These are phyloP conservation scores for Aethionema arabicum DNA, from an alignment of 345 rosid species.

Conservation along the genomic window DNA sequence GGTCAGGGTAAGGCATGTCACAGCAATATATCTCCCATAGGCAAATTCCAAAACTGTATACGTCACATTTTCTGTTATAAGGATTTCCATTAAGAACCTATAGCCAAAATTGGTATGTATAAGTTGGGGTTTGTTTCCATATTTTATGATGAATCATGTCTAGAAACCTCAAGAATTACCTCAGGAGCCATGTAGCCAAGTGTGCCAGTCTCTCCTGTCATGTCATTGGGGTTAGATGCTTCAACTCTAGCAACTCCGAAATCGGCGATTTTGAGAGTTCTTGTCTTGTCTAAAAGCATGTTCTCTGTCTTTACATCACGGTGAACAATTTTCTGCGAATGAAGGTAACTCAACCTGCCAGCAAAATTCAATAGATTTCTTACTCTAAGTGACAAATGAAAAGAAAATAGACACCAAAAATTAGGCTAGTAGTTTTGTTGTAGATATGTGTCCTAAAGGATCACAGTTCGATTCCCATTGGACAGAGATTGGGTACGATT, in stretches of 20 bases:
- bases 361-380: neutral
- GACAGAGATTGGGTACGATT: no score
- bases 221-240: constrained; percentile 97
- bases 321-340: constrained; percentile 92
- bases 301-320: constrained; percentile 99
- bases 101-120: constrained; percentile 14
- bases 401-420: neutral
- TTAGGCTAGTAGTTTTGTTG: no score
- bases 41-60: constrained; percentile 94
- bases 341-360: constrained; percentile 93
- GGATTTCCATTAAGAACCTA: constrained; percentile 97
- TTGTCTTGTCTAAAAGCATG: constrained; percentile 86
- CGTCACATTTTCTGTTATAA: constrained; percentile 95
- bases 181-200: constrained; percentile 99
- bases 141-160: neutral
- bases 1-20: constrained; percentile 98
- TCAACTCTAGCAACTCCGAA: constrained; percentile 99
- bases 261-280: constrained; percentile 90
- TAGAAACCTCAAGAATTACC: constrained; percentile 42
- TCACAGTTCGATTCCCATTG: no score
- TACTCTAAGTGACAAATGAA: constrained; percentile 3
- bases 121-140: constrained; percentile 1
- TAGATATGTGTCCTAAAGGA: no score
- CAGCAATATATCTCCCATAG: constrained; percentile 98
- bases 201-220: constrained; percentile 99